A percentile compares a stretch with the other conserved stretches of the same genome.
Evolutionary conservation across 495 filamentous ascomycete species (phyloP).

Genomic region (Aspergillus mulundensis): DNA sequence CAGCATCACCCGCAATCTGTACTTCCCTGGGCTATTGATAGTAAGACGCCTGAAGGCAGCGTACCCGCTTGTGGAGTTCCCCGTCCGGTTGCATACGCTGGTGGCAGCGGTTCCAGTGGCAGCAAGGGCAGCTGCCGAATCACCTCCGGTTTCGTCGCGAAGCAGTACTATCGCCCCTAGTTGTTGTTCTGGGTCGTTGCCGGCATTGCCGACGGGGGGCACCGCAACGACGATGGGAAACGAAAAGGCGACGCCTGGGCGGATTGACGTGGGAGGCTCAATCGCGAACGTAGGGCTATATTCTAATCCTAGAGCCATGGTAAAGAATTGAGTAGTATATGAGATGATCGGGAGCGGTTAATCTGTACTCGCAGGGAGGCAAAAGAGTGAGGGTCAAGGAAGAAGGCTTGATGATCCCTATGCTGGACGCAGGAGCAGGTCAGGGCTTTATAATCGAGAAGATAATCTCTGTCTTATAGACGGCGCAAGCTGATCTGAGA

Average conservation of each 20-base stretch:
- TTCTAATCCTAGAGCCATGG: conserved; percentile 1
- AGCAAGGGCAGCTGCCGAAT: conserved; percentile 19
- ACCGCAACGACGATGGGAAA: conserved; percentile 36
- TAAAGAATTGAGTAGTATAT: not conserved
- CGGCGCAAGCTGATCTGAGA: not conserved
- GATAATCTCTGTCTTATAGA: not conserved
- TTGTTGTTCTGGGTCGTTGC: conserved; percentile 24
- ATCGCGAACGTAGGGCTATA: conserved; percentile 36
- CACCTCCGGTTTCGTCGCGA: conserved; percentile 29
- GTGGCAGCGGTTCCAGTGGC: conserved; percentile 32
- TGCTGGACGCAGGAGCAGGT: not conserved
- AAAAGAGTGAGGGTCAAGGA: not conserved
- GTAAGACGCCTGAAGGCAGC: conserved; percentile 31
- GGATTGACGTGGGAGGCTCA: conserved; percentile 27
- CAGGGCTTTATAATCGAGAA: not conserved
- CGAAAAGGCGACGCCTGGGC: conserved; percentile 29
- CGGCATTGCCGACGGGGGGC: conserved; percentile 28
- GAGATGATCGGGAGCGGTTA: not conserved
- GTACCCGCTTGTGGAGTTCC: conserved; percentile 35
- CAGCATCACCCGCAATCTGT: conserved; percentile 36
- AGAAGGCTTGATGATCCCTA: not conserved
- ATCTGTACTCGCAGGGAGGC: not conserved
- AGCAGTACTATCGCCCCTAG: conserved; percentile 32
- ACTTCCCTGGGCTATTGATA: conserved; percentile 32
- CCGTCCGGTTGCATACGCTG: conserved; percentile 33